phyloP scores from a whole-genome alignment of 768 basidiomycete species.

The Naganishia onofrii region DNA sequence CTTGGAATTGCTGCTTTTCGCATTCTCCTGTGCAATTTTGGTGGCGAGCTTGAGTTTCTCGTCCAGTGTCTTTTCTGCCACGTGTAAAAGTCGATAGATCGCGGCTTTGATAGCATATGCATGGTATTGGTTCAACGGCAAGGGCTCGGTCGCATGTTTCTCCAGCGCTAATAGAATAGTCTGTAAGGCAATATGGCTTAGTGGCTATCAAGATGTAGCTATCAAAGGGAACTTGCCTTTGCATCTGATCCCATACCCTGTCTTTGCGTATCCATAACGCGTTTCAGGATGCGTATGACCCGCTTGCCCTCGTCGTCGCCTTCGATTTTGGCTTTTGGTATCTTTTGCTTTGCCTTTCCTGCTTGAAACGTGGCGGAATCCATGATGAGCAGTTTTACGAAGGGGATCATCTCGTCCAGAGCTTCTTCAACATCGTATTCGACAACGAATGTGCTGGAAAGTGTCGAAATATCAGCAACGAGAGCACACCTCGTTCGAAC shows the following conservation, averaged over 20 bases:
- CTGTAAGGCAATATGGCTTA: background rate
- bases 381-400: conserved; percentile 65
- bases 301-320: conserved; percentile 31
- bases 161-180: conserved; percentile 5
- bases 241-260: conserved; percentile 2
- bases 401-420: conserved; percentile 63
- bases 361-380: conserved; percentile 63
- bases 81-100: conserved; percentile 4
- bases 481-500: background rate
- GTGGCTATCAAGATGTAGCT: background rate
- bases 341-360: conserved; percentile 62
- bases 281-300: conserved; percentile 15
- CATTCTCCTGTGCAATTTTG: conserved; percentile 17
- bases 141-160: background rate
- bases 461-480: too few relatives aligned
- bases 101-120: conserved; percentile 18
- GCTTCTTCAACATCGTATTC: conserved; percentile 42
- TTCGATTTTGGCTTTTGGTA: conserved; percentile 70
- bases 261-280: conserved; percentile 12
- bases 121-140: conserved; percentile 19
- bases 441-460: conserved; percentile 36
- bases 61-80: conserved; percentile 14
- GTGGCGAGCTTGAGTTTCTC: conserved; percentile 6
- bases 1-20: background rate
- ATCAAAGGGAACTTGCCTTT: background rate